These are phyloP conservation scores for Globisporangium parvum DNA, from an alignment of 352 stramenopile species.

Conservation along the genomic window DNA sequence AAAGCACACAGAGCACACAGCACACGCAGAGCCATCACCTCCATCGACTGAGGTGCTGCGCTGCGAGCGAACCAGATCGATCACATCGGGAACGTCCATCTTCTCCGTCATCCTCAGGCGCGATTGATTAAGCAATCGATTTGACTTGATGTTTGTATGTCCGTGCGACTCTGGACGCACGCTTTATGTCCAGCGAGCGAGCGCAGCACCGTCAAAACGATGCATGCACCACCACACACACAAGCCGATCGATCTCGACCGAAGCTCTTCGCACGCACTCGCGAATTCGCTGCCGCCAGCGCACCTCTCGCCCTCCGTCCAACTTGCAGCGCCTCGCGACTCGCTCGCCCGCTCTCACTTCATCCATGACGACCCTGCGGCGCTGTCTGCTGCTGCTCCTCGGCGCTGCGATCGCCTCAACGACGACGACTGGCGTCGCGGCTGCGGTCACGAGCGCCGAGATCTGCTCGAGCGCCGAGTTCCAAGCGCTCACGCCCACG, in stretches of 20 bases:
- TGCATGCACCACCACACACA: neutral
- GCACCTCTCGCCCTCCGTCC: neutral
- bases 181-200: neutral
- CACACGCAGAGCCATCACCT: too few relatives aligned
- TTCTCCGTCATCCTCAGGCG: neutral
- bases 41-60: too few relatives aligned
- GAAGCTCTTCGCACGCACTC: too few relatives aligned
- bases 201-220: neutral
- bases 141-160: neutral
- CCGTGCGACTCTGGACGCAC: neutral
- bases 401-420: neutral
- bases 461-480: constrained; percentile 57
- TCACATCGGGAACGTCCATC: neutral
- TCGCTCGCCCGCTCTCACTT: neutral
- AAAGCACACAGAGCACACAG: too few relatives aligned
- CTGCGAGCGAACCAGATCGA: neutral
- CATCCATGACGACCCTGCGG: neutral
- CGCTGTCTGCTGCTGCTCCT: neutral
- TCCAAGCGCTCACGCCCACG: constrained; percentile 35
- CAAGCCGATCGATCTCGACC: neutral
- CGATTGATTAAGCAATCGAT: too few relatives aligned
- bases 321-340: neutral
- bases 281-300: neutral
- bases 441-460: constrained; percentile 17
- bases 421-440: neutral